Evolutionary conservation across 2,329 filamentous ascomycete species (phyloP).

Genomic region (Hypocreales sp.): DNA sequence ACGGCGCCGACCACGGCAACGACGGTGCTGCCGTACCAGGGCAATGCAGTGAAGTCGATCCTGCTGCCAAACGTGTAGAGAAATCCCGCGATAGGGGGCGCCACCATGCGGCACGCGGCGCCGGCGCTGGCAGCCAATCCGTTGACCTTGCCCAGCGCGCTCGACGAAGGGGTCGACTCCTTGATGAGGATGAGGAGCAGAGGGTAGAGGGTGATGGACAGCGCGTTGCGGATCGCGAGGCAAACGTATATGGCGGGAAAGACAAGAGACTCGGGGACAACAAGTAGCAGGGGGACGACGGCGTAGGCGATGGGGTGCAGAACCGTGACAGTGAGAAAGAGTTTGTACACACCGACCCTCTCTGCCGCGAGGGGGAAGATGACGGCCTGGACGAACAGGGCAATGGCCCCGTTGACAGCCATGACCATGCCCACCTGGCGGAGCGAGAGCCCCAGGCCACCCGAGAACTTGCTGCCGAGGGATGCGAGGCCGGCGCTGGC

Average conservation of each 20-base stretch:
- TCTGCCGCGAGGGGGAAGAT: conserved; percentile 46
- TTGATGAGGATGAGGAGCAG: conserved; percentile 53
- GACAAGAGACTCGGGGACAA: conserved; percentile 34
- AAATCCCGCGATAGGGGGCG: conserved; percentile 48
- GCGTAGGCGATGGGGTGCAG: conserved; percentile 47
- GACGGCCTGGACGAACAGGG: conserved; percentile 42
- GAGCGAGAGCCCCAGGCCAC: conserved; percentile 46
- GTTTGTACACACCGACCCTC: conserved; percentile 40
- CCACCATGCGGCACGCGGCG: conserved; percentile 51
- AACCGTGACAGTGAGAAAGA: conserved; percentile 41
- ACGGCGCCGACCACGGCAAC: conserved; percentile 40
- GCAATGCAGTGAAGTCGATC: conserved; percentile 42
- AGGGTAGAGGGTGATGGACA: conserved; percentile 50
- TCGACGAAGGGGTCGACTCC: conserved; percentile 41
- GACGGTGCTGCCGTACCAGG: conserved; percentile 47
- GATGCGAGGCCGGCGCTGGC: conserved; percentile 16
- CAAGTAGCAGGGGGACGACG: conserved; percentile 41
- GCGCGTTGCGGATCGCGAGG: conserved; percentile 40
- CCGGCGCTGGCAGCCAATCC: conserved; percentile 50
- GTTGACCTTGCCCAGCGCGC: conserved; percentile 47
- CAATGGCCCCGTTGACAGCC: conserved; percentile 42
- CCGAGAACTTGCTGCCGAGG: conserved; percentile 40
- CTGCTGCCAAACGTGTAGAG: conserved; percentile 45
- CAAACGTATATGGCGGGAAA: conserved; percentile 43
- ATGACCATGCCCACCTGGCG: conserved; percentile 46